These are phyloP conservation scores for Mortierella sp. DNA, from an alignment of 371 early-diverging fungal species.

Conservation along the genomic window DNA sequence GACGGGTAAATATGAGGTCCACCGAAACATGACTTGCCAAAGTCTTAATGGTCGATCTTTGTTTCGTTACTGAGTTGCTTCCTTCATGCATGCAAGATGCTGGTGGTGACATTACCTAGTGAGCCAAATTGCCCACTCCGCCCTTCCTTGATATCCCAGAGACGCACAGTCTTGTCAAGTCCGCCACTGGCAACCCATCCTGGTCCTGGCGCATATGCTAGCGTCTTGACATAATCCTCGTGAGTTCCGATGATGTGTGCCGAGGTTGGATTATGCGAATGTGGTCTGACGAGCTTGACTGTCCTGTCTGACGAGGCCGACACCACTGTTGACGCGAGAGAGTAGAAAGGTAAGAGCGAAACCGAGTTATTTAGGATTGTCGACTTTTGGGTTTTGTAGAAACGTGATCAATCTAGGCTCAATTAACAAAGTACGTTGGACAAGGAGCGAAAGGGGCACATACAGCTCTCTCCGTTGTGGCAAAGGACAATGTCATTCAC, in stretches of 20 bases:
- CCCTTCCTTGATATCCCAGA: slow-evolving; percentile 90
- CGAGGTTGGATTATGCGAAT: slow-evolving; percentile 56
- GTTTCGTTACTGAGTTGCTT: not conserved
- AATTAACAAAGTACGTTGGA: slow-evolving; percentile 11
- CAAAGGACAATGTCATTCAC: slow-evolving; percentile 92
- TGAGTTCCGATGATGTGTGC: slow-evolving; percentile 86
- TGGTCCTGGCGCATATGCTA: slow-evolving; percentile 77
- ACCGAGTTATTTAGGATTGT: not conserved
- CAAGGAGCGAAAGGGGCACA: slow-evolving; percentile 16
- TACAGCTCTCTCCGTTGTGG: slow-evolving; percentile 69
- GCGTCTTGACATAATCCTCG: slow-evolving; percentile 86
- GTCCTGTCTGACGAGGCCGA: slow-evolving; percentile 95
- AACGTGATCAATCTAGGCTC: not conserved
- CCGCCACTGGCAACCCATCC: slow-evolving; percentile 94
- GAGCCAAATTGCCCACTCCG: slow-evolving; percentile 53
- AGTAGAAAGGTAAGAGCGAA: not conserved
- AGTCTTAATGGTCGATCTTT: not conserved
- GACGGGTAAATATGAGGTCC: not conserved
- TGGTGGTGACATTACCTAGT: slow-evolving; percentile 24
- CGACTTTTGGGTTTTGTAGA: slow-evolving; percentile 4
- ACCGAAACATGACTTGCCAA: not conserved
- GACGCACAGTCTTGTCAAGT: slow-evolving; percentile 86
- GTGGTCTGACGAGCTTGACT: slow-evolving; percentile 86
- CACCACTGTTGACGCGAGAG: slow-evolving; percentile 68
- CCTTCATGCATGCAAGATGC: not conserved